These are phyloP conservation scores for Apiospora marii DNA, from an alignment of 2,329 filamentous ascomycete genomes.

Conservation along the genomic window DNA sequence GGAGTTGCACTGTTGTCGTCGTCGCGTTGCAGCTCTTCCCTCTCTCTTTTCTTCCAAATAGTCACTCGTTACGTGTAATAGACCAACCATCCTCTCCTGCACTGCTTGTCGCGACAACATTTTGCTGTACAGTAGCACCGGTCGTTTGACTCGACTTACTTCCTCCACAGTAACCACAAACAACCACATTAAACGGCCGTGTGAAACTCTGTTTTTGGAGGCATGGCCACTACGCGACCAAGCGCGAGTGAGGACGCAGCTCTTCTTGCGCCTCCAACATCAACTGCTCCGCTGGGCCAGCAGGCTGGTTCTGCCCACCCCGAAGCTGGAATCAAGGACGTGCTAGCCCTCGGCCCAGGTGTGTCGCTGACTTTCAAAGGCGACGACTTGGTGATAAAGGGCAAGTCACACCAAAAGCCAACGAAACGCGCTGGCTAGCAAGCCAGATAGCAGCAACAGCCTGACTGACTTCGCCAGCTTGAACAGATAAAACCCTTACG, in stretches of 20 bases:
- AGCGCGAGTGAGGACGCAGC: not conserved
- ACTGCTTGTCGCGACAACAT: constrained; percentile 1
- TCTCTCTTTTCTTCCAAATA: not conserved
- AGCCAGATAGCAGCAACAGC: not conserved
- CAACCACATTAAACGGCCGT: not conserved
- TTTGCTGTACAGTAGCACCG: not conserved
- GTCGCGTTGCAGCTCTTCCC: not conserved
- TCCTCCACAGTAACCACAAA: not conserved
- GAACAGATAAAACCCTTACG: constrained; percentile 35
- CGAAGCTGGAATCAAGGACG: not conserved
- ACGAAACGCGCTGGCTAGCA: not conserved
- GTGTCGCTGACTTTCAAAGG: constrained; percentile 11
- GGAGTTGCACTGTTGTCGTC: not conserved
- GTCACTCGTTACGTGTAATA: constrained; percentile 19
- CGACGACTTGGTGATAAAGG: constrained; percentile 21
- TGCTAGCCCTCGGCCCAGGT: constrained; percentile 4
- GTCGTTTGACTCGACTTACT: not conserved
- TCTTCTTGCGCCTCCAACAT: constrained; percentile 6
- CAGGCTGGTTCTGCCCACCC: not conserved
- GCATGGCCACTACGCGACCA: constrained; percentile 12
- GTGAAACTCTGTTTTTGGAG: constrained; percentile 16
- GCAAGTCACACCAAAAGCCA: not conserved
- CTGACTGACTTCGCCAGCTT: not conserved
- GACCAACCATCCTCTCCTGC: constrained; percentile 6
- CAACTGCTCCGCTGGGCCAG: not conserved